Evolutionary conservation across 192 early-diverging fungal genomes (phyloP).

Genomic region (Linnemannia exigua): DNA sequence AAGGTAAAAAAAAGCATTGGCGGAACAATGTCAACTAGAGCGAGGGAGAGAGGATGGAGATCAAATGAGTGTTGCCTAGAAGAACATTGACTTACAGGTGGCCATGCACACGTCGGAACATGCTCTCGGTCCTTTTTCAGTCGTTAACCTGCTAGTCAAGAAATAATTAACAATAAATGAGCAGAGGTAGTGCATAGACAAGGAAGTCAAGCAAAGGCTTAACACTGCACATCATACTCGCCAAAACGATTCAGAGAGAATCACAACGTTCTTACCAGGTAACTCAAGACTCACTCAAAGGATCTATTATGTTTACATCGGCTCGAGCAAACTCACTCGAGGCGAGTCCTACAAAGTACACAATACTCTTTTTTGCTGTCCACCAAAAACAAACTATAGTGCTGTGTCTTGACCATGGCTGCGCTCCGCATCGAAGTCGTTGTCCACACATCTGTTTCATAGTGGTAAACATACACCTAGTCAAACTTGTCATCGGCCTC

Average conservation of each 20-base stretch:
- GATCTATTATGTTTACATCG: background rate
- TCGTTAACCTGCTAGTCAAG: slow-evolving; percentile 5
- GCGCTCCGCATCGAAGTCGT: background rate
- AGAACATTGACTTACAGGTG: slow-evolving; percentile 10
- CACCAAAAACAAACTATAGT: background rate
- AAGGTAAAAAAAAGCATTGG: too few relatives aligned
- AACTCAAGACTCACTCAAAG: background rate
- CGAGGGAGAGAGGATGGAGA: too few relatives aligned
- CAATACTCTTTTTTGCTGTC: background rate
- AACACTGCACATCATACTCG: too few relatives aligned
- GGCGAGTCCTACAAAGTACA: slow-evolving; percentile 4
- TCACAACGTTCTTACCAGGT: background rate
- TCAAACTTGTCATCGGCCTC: background rate
- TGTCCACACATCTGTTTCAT: background rate
- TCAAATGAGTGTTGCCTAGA: too few relatives aligned
- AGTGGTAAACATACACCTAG: background rate
- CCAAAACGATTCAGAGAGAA: too few relatives aligned
- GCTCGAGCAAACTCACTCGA: background rate
- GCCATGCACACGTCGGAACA: slow-evolving; percentile 14
- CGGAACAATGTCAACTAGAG: too few relatives aligned
- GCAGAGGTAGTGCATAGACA: background rate
- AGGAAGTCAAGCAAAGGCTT: background rate
- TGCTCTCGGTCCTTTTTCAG: background rate
- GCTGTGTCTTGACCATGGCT: background rate
- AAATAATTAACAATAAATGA: background rate